Evolutionary conservation across 192 early-diverging fungal genomes (phyloP).

Genomic region (Coemansia biformis): DNA sequence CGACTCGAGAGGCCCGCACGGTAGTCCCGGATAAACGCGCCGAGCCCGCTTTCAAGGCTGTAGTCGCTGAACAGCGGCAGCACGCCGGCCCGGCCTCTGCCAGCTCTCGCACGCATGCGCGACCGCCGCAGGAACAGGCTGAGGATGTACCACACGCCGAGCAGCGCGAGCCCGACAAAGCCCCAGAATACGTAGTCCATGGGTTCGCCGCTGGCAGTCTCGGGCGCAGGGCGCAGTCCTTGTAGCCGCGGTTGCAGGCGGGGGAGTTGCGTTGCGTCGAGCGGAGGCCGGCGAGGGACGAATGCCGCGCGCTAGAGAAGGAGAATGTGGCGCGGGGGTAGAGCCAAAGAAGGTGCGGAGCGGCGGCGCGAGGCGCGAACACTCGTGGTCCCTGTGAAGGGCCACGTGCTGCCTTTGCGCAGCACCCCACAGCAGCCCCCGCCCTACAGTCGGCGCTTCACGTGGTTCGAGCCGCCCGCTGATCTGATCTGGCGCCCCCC

Average conservation of each 20-base stretch:
- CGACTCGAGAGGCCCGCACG: constrained; percentile 36
- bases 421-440: too few species aligned
- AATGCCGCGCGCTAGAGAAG: too few species aligned
- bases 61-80: constrained; percentile 9
- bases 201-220: too few species aligned
- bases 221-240: too few species aligned
- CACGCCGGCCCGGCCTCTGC: constrained; percentile 12
- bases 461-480: neutral
- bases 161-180: constrained; percentile 21
- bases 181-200: constrained; percentile 39
- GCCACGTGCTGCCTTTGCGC: neutral
- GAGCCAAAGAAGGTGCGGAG: too few species aligned
- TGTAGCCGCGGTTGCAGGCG: too few species aligned
- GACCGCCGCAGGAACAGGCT: constrained; percentile 33
- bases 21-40: constrained; percentile 37
- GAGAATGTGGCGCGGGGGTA: too few species aligned
- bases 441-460: constrained; percentile 13
- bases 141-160: constrained; percentile 41
- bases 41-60: constrained; percentile 8
- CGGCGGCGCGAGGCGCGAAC: neutral
- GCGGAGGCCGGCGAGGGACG: too few species aligned
- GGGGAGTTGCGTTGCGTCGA: too few species aligned
- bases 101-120: constrained; percentile 27
- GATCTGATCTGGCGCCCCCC: neutral
- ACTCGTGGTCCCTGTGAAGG: too few species aligned